Percentiles rank a stretch among this genome's conserved stretches.
Conservation (phyloP, 768 basidiomycete genomes). For the Boletus vermiculosoides region DNA sequence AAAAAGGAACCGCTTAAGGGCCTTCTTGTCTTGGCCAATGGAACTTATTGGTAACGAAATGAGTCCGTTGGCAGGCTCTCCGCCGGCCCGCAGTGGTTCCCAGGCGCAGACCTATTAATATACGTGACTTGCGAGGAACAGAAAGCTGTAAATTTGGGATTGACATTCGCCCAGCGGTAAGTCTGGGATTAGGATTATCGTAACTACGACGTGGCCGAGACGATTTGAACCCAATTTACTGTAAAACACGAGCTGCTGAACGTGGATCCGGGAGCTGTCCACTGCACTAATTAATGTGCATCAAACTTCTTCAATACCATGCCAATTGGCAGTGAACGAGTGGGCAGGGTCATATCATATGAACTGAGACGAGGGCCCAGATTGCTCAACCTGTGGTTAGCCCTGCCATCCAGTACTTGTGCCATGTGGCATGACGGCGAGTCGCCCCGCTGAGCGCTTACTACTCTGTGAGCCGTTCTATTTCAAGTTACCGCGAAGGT, state of each 20-base stretch:
- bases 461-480: neutral
- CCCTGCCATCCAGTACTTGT: neutral
- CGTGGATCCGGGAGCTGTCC: neutral
- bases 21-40: too few relatives aligned
- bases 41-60: neutral
- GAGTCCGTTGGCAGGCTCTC: neutral
- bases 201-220: too few relatives aligned
- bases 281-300: neutral
- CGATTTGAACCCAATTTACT: neutral
- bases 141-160: conserved; percentile 2
- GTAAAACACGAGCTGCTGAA: neutral
- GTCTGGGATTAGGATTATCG: too few relatives aligned
- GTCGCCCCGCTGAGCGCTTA: neutral
- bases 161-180: neutral
- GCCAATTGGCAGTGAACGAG: conserved; percentile 6
- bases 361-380: neutral
- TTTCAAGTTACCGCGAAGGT: neutral
- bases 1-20: neutral
- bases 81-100: neutral
- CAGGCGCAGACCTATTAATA: neutral
- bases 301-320: neutral
- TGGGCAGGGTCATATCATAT: neutral
- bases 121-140: neutral
- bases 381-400: neutral
- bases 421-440: too few relatives aligned